Evolutionary conservation across 345 rosid genomes (phyloP).

Genomic region (Salix suchowensis): DNA sequence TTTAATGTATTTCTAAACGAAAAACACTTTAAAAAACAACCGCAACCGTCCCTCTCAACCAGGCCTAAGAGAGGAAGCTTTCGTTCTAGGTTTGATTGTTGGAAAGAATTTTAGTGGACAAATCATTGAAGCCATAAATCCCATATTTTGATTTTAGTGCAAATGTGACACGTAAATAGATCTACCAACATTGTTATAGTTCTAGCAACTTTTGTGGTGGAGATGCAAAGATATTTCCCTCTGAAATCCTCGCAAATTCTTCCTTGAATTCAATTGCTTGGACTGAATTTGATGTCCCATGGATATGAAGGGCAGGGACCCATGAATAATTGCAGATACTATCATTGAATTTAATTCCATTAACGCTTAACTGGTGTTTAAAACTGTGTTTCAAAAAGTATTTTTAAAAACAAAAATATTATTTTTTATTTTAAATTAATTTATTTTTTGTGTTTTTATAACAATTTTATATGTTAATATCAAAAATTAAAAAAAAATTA

Average conservation of each 20-base stretch:
- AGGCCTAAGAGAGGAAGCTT: neutral
- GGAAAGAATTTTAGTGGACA: neutral
- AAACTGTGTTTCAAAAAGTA: too few species aligned
- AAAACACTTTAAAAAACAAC: too few species aligned
- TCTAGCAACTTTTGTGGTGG: conserved; percentile 16
- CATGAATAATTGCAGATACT: neutral
- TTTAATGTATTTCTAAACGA: too few species aligned
- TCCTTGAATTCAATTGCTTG: neutral
- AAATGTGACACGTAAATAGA: neutral
- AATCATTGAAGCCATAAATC: neutral
- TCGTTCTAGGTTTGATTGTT: neutral
- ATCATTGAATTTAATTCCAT: too few species aligned
- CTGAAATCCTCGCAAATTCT: neutral
- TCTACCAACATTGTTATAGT: neutral
- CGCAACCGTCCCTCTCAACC: too few species aligned
- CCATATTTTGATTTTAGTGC: neutral
- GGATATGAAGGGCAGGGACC: neutral
- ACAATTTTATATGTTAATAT: too few species aligned
- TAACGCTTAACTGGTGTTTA: too few species aligned
- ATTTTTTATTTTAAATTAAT: too few species aligned
- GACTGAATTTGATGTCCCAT: neutral
- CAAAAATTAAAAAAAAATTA: too few species aligned
- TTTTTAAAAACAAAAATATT: too few species aligned
- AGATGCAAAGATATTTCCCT: conserved; percentile 14
- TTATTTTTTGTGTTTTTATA: too few species aligned